These are phyloP conservation scores for Salix purpurea DNA, from an alignment of 345 rosid genomes.

Conservation along the genomic window DNA sequence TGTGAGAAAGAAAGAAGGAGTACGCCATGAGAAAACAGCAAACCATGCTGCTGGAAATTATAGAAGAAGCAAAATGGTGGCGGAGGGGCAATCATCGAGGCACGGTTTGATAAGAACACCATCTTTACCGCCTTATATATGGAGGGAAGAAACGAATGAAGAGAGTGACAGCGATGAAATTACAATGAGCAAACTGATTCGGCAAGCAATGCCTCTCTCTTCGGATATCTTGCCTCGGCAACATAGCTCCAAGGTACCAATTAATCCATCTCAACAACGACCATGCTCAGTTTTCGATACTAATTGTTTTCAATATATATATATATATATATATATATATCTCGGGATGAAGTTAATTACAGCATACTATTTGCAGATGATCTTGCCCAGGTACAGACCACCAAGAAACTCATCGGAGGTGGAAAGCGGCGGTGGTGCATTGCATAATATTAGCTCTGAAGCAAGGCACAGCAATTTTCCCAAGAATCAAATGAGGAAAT, in stretches of 20 bases:
- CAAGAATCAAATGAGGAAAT: conserved; percentile 6
- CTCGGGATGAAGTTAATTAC: no score
- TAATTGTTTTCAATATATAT: no score
- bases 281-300: no score
- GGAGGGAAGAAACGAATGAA: conserved; percentile 25
- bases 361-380: conserved; percentile 13
- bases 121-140: conserved; percentile 40
- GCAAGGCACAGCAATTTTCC: conserved; percentile 10
- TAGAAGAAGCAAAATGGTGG: conserved; percentile 9
- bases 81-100: neutral
- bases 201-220: conserved; percentile 44
- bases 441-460: conserved; percentile 6
- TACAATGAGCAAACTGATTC: conserved; percentile 59
- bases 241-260: conserved; percentile 34
- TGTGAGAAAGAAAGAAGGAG: conserved; percentile 6
- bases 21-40: conserved; percentile 4
- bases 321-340: no score
- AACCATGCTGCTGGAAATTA: neutral
- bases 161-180: conserved; percentile 39
- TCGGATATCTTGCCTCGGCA: conserved; percentile 12
- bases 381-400: conserved; percentile 36
- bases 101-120: conserved; percentile 39
- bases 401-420: conserved; percentile 32
- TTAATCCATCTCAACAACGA: no score
- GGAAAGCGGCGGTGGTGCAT: conserved; percentile 7